Evolutionary conservation across 345 rosid species (phyloP).

Genomic region (Sonneratia alba): DNA sequence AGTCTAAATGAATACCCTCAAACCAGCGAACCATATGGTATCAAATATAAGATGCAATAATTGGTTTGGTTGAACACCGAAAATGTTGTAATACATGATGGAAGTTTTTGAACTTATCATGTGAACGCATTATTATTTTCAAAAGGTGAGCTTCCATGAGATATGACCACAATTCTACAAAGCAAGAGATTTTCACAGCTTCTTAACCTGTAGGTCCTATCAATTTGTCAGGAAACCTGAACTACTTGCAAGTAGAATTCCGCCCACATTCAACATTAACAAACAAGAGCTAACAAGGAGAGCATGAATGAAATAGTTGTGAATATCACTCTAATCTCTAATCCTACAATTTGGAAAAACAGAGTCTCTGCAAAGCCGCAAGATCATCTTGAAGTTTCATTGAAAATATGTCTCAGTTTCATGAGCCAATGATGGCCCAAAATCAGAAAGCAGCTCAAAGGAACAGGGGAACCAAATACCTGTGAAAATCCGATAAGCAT

Average conservation of each 20-base stretch:
- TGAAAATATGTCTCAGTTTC: not conserved
- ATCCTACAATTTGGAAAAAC: not conserved
- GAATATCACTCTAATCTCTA: not conserved
- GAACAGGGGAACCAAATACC: conserved; percentile 26
- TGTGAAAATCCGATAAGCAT: conserved; percentile 66
- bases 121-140: not conserved
- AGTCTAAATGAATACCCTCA: not conserved
- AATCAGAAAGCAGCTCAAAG: not conserved
- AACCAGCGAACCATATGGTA: not conserved
- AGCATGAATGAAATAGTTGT: not conserved
- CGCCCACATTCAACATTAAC: not conserved
- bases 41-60: not conserved
- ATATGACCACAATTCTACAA: not conserved
- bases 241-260: not conserved
- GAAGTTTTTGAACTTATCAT: not conserved
- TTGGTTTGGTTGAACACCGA: not conserved
- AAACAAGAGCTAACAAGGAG: not conserved
- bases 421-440: not conserved
- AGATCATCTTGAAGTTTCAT: not conserved
- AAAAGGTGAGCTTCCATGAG: not conserved
- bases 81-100: not conserved
- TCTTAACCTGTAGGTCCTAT: not conserved
- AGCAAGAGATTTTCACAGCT: not conserved
- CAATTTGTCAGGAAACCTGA: not conserved
- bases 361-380: not conserved